Evolutionary conservation across 1,284 basidiomycete genomes (phyloP).

Genomic region (Phellopilus nigrolimitatus): DNA sequence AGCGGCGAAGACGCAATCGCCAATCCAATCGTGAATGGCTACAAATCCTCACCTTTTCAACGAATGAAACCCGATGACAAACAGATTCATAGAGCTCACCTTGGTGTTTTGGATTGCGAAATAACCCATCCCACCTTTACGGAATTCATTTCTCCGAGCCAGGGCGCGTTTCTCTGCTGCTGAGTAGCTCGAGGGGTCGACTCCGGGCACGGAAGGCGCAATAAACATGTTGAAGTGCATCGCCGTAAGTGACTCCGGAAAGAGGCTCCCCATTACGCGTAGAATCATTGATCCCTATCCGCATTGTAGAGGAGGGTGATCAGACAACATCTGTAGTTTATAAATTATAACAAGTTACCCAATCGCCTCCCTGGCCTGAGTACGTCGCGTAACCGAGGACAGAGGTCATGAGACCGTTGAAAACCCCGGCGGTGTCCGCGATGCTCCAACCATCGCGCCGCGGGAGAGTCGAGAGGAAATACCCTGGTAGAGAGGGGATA

Average conservation of each 20-base stretch:
- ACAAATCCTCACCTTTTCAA: neutral
- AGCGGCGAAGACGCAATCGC: slow-evolving; percentile 23
- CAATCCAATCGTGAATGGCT: slow-evolving; percentile 26
- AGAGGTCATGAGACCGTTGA: slow-evolving; percentile 25
- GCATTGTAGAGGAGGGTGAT: neutral
- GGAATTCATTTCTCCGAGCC: slow-evolving; percentile 16
- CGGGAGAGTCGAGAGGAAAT: slow-evolving; percentile 24
- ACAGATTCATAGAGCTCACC: slow-evolving; percentile 8
- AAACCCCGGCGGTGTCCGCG: slow-evolving; percentile 23
- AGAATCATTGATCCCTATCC: slow-evolving; percentile 21
- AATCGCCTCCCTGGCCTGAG: slow-evolving; percentile 25
- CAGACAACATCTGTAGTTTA: neutral
- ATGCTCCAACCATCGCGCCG: slow-evolving; percentile 21
- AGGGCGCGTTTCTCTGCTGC: slow-evolving; percentile 17
- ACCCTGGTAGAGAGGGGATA: slow-evolving; percentile 25
- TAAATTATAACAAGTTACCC: slow-evolving; percentile 19
- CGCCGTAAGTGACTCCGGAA: slow-evolving; percentile 19
- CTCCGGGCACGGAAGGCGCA: neutral
- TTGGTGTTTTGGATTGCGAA: slow-evolving; percentile 22
- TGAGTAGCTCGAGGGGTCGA: neutral
- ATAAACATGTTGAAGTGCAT: slow-evolving; percentile 25
- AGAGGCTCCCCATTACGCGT: slow-evolving; percentile 19
- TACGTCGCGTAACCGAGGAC: slow-evolving; percentile 26
- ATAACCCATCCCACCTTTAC: slow-evolving; percentile 22
- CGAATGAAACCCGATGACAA: neutral